Conservation (phyloP, 2,329 filamentous ascomycete species). For the Chaetomiaceae sp. region DNA sequence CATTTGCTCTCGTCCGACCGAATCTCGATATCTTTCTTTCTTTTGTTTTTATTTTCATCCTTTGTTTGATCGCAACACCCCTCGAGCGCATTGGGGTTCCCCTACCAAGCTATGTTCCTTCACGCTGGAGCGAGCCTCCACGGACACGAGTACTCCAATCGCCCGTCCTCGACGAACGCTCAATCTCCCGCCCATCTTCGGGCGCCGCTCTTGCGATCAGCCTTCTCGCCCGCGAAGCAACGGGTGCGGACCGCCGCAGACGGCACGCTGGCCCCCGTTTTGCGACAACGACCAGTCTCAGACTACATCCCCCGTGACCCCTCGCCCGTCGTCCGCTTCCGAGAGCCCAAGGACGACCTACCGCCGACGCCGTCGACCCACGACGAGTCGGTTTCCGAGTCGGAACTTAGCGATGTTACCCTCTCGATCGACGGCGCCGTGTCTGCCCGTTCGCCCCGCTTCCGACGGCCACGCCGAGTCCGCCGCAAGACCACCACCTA, state of each 20-base stretch:
- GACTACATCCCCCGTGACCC: conserved; percentile 35
- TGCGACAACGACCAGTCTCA: conserved; percentile 33
- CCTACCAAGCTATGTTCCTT: conserved; percentile 49
- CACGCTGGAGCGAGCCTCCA: conserved; percentile 56
- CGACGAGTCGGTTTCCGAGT: conserved; percentile 47
- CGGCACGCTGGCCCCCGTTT: conserved; percentile 14
- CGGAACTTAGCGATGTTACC: conserved; percentile 45
- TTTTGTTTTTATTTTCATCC: not conserved
- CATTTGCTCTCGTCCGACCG: not conserved
- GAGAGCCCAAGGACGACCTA: conserved; percentile 32
- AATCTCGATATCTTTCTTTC: not conserved
- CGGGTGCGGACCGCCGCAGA: conserved; percentile 15
- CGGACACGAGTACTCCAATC: conserved; percentile 53
- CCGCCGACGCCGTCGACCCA: conserved; percentile 32
- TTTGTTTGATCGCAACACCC: no score
- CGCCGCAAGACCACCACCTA: conserved; percentile 57
- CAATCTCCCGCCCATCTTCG: conserved; percentile 32
- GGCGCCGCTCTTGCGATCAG: conserved; percentile 40
- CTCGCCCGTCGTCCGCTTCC: conserved; percentile 45
- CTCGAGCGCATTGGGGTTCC: not conserved
- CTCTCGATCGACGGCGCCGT: conserved; percentile 33
- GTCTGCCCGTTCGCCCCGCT: conserved; percentile 31
- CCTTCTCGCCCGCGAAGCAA: conserved; percentile 35
- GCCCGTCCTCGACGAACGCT: conserved; percentile 29
- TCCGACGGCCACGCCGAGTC: conserved; percentile 40